Evolutionary conservation across 2,329 filamentous ascomycete species (phyloP).

Genomic region (Neodidymelliopsis sp.): DNA sequence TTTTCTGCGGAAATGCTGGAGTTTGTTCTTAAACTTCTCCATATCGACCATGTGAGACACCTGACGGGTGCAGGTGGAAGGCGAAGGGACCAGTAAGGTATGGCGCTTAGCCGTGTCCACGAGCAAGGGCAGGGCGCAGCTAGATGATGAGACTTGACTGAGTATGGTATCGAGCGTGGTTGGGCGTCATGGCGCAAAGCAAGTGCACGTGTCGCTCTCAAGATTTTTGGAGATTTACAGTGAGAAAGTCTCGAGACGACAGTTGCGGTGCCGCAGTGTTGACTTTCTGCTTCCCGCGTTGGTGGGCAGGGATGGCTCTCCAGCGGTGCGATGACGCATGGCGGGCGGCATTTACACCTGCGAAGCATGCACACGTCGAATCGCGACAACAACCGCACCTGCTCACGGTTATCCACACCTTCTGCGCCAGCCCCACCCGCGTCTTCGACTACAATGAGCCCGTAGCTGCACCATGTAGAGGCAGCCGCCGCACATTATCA

Average conservation of each 20-base stretch:
- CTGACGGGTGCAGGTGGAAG: constrained; percentile 34
- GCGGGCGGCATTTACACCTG: background rate
- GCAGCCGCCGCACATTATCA: constrained; percentile 25
- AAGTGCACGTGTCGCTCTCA: background rate
- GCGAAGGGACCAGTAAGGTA: constrained; percentile 12
- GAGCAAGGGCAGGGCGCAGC: constrained; percentile 19
- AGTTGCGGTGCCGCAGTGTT: constrained; percentile 8
- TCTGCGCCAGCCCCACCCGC: constrained; percentile 5
- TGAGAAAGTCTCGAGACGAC: background rate
- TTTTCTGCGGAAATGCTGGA: constrained; percentile 35
- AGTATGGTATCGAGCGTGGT: constrained; percentile 10
- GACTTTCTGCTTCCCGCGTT: constrained; percentile 8
- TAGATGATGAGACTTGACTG: constrained; percentile 11
- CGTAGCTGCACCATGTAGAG: constrained; percentile 38
- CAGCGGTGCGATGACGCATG: constrained; percentile 14
- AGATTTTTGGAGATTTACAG: background rate
- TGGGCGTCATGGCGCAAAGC: constrained; percentile 20
- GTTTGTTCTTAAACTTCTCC: constrained; percentile 47
- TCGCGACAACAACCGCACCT: constrained; percentile 18
- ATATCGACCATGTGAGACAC: constrained; percentile 32
- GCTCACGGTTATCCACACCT: constrained; percentile 9
- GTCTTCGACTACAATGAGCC: constrained; percentile 6
- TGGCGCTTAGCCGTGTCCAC: constrained; percentile 21
- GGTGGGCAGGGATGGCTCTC: constrained; percentile 12
- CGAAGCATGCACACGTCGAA: constrained; percentile 13